A percentile compares a stretch with the other conserved stretches of the same genome.
Conservation (phyloP, 2,329 filamentous ascomycete genomes). For the Nothomitra cinnamomea region DNA sequence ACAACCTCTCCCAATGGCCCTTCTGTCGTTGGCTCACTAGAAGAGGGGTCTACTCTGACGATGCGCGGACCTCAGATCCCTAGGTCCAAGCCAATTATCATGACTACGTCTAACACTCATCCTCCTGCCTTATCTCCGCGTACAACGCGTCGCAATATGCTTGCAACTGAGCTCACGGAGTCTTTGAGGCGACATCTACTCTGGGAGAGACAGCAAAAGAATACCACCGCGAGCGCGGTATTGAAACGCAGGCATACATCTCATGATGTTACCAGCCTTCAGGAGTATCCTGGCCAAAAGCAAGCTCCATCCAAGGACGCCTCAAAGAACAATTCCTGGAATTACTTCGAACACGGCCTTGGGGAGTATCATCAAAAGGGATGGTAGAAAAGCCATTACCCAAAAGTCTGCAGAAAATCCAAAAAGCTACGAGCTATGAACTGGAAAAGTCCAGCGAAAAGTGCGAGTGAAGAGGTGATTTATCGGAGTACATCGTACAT, state of each 20-base stretch:
- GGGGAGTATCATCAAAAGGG: constrained; percentile 73
- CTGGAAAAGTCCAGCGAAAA: neutral
- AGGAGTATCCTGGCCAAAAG: constrained; percentile 55
- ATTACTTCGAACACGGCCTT: constrained; percentile 72
- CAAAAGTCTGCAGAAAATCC: neutral
- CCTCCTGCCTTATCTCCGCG: constrained; percentile 73
- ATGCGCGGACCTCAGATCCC: constrained; percentile 38
- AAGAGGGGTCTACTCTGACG: constrained; percentile 22
- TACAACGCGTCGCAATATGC: constrained; percentile 87
- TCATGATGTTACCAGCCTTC: constrained; percentile 76
- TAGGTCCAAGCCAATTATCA: constrained; percentile 65
- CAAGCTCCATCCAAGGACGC: constrained; percentile 39
- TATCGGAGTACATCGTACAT: neutral
- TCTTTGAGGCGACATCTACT: constrained; percentile 81
- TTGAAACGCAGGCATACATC: constrained; percentile 82
- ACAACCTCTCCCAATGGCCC: constrained; percentile 53
- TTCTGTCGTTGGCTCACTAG: constrained; percentile 41
- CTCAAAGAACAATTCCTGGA: constrained; percentile 57
- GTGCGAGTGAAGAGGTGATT: neutral
- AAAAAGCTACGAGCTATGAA: neutral
- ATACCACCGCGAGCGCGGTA: constrained; percentile 71
- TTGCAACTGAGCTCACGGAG: constrained; percentile 84
- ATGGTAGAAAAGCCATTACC: constrained; percentile 38
- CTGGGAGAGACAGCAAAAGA: constrained; percentile 92
- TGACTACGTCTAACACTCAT: constrained; percentile 49